These are phyloP conservation scores for Cetradonia linearis DNA, from an alignment of 495 filamentous ascomycete genomes.

Conservation along the genomic window DNA sequence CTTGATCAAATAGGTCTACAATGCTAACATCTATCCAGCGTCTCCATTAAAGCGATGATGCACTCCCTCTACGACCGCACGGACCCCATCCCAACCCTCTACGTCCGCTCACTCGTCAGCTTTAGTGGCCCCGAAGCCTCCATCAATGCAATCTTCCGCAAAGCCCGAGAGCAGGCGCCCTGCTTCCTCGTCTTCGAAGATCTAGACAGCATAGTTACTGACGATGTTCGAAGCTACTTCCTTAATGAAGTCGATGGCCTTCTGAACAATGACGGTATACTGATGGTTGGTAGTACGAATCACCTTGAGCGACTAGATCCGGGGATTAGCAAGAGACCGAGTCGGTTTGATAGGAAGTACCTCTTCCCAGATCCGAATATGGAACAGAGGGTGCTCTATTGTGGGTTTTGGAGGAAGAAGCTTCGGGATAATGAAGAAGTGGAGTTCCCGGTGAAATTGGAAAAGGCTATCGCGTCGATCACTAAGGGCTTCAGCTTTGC, in stretches of 20 bases:
- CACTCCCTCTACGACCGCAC: constrained; percentile 37
- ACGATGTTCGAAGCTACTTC: constrained; percentile 49
- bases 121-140: constrained; percentile 30
- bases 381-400: constrained; percentile 46
- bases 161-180: constrained; percentile 35
- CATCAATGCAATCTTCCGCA: constrained; percentile 41
- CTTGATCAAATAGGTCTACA: neutral
- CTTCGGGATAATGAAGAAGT: constrained; percentile 41
- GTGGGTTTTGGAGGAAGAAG: constrained; percentile 48
- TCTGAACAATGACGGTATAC: constrained; percentile 54
- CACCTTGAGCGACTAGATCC: constrained; percentile 49
- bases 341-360: constrained; percentile 56
- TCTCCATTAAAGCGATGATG: constrained; percentile 60
- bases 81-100: constrained; percentile 40
- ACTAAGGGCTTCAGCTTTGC: constrained; percentile 55
- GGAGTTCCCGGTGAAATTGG: constrained; percentile 45
- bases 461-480: constrained; percentile 43
- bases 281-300: constrained; percentile 57
- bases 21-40: constrained; percentile 16
- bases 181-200: constrained; percentile 54
- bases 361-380: constrained; percentile 44
- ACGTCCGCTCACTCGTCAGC: constrained; percentile 38
- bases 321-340: constrained; percentile 53
- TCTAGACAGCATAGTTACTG: constrained; percentile 50
- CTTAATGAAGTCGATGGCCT: constrained; percentile 64